Evolutionary conservation across 2,329 filamentous ascomycete species (phyloP).

Genomic region (Xylaria multiplex): DNA sequence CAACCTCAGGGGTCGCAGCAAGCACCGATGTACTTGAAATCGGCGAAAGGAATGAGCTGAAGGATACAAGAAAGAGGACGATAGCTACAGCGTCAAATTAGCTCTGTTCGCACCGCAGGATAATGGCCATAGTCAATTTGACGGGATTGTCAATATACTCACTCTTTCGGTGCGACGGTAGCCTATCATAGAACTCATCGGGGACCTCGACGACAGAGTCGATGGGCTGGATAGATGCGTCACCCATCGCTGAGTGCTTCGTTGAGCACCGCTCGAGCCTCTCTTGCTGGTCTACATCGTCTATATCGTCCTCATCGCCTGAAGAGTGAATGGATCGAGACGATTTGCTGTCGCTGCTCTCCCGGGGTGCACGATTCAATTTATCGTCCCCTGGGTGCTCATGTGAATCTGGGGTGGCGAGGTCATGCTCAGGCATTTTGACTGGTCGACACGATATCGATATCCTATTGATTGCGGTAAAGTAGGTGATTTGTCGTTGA

Average conservation of each 20-base stretch:
- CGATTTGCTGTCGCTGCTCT: constrained; percentile 21
- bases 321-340: constrained; percentile 24
- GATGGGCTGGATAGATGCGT: constrained; percentile 46
- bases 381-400: constrained; percentile 19
- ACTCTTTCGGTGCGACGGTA: constrained; percentile 69
- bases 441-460: constrained; percentile 9
- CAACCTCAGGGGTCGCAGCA: constrained; percentile 78
- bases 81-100: constrained; percentile 48
- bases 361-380: constrained; percentile 1
- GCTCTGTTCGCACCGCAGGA: background rate
- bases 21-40: constrained; percentile 79
- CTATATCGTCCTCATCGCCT: constrained; percentile 21
- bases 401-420: constrained; percentile 4
- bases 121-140: background rate
- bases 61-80: constrained; percentile 76
- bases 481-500: constrained; percentile 2
- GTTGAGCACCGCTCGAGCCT: constrained; percentile 46
- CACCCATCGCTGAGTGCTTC: constrained; percentile 46
- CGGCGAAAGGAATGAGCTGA: constrained; percentile 80
- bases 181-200: constrained; percentile 71
- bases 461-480: constrained; percentile 19
- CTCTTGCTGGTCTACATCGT: constrained; percentile 28
- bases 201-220: constrained; percentile 53
- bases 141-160: background rate
- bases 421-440: constrained; percentile 37